Base-by-base conservation (phyloP, 148 eudicot species). In the Selenicereus undatus region DNA sequence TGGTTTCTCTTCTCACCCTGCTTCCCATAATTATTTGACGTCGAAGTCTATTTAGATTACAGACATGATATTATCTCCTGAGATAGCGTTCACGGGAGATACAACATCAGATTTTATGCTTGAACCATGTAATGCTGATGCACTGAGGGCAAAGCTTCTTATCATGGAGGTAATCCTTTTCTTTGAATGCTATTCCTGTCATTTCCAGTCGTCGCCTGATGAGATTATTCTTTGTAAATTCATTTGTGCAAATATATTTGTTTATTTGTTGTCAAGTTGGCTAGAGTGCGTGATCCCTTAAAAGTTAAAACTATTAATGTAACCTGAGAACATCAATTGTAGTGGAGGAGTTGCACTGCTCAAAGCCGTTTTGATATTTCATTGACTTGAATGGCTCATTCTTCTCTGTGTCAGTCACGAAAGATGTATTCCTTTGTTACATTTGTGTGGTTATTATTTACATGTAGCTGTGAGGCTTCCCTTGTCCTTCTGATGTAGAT, bases 71-170 rank as follows among this genome's bases (percentile, higher is more conserved):
- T 60, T 60, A 26, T 60, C 66, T 60, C 66, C 66, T 22, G 66
- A 60, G 66, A 22, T 60, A 60, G 66, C 66, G 22, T 60, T 60
- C 66, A 60, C 66, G 26, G 66, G 66, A n/a, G 66, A 60, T 60
- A 60, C 66, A 60, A 60, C 66, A 60, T 22, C 66, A n/a, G 66
- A 60, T n/a, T 60, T 60, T 60, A 60, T 60, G 66, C 66, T 60
- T 60, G 66, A 60, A 60, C 66, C 66, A 60, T 26, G 66, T 60
- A 60, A 60, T 60, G 66, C 66, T 60, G 66, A 60, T 17, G 66
- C 66, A 60, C 27, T 60, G 66, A 60, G 66, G 66, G 66, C 66
- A 60, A 60, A 60, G 20, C 66, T 60, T 60, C 66, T 60, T 60
- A 60, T 60, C 11, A 60, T 11, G 22, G 66, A 60, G 66, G 66